These are phyloP conservation scores for Tremellales sp. DNA, from an alignment of 1,284 basidiomycete genomes.

Conservation along the genomic window DNA sequence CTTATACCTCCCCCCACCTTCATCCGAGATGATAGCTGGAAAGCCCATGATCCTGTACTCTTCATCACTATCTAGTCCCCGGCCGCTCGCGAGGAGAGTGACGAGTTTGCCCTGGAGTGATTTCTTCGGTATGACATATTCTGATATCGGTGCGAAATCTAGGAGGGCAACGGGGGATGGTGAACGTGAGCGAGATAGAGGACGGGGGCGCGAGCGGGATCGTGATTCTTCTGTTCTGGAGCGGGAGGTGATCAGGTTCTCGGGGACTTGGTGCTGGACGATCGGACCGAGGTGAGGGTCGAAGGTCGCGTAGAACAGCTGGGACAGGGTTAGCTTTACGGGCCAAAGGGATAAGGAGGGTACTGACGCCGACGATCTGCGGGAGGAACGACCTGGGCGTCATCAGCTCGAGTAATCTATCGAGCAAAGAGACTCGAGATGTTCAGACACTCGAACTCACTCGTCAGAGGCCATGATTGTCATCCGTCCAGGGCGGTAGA, in stretches of 20 bases:
- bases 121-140: constrained; percentile 87
- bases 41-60: constrained; percentile 79
- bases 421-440: not conserved
- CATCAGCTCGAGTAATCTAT: constrained; percentile 8
- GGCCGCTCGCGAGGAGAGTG: constrained; percentile 49
- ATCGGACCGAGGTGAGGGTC: constrained; percentile 44
- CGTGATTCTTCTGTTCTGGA: constrained; percentile 12
- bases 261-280: constrained; percentile 47
- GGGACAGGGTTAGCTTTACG: not conserved
- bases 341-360: constrained; percentile 1
- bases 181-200: constrained; percentile 1
- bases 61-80: constrained; percentile 47
- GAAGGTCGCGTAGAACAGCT: constrained; percentile 49
- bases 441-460: not conserved
- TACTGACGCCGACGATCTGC: constrained; percentile 46
- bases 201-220: constrained; percentile 1
- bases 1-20: constrained; percentile 58
- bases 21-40: constrained; percentile 64
- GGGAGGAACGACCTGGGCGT: constrained; percentile 47
- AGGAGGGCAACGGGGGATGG: constrained; percentile 54
- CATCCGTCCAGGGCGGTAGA: too few species aligned
- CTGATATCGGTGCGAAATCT: constrained; percentile 84
- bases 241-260: constrained; percentile 43
- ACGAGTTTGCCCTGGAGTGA: constrained; percentile 85
- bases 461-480: not conserved